These are phyloP conservation scores for Saccharomycopsis hybrid DNA, from an alignment of 1,139 yeast genomes.

Conservation along the genomic window DNA sequence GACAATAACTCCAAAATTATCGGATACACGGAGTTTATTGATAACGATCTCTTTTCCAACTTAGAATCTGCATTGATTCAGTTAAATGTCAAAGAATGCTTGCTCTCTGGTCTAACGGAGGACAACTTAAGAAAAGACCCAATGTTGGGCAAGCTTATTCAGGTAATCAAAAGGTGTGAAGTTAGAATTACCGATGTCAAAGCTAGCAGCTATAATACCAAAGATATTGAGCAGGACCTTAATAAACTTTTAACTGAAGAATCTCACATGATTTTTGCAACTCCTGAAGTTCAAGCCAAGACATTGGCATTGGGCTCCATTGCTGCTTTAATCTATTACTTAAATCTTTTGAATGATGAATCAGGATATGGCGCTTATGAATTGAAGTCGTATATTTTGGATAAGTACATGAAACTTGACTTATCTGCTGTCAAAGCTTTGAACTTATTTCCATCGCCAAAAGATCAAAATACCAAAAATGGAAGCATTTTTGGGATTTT, in stretches of 20 bases:
- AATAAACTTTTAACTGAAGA: slow-evolving; percentile 50
- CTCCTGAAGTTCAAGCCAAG: slow-evolving; percentile 40
- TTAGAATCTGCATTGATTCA: slow-evolving; percentile 82
- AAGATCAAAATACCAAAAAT: slow-evolving; percentile 40
- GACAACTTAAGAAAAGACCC: slow-evolving; percentile 30
- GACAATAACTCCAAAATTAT: slow-evolving; percentile 63
- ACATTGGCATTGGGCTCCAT: slow-evolving; percentile 37
- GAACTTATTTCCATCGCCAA: slow-evolving; percentile 66
- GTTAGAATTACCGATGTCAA: slow-evolving; percentile 60
- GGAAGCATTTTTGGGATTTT: slow-evolving; percentile 75
- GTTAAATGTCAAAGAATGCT: slow-evolving; percentile 79
- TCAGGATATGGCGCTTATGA: slow-evolving; percentile 46
- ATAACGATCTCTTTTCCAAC: slow-evolving; percentile 81
- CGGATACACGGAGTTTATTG: slow-evolving; percentile 74
- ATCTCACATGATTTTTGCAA: slow-evolving; percentile 45
- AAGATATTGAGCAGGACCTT: slow-evolving; percentile 71
- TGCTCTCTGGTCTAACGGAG: slow-evolving; percentile 40
- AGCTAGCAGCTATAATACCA: slow-evolving; percentile 45
- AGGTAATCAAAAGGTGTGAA: slow-evolving; percentile 68
- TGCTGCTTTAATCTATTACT: slow-evolving; percentile 55
- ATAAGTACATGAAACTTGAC: slow-evolving; percentile 81
- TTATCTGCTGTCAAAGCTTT: slow-evolving; percentile 85
- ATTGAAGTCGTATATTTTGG: slow-evolving; percentile 61
- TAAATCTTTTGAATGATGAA: slow-evolving; percentile 53
- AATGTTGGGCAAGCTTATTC: slow-evolving; percentile 42